These are phyloP conservation scores for Erythrophleum fordii DNA, from an alignment of 306 rosid species.

Conservation along the genomic window DNA sequence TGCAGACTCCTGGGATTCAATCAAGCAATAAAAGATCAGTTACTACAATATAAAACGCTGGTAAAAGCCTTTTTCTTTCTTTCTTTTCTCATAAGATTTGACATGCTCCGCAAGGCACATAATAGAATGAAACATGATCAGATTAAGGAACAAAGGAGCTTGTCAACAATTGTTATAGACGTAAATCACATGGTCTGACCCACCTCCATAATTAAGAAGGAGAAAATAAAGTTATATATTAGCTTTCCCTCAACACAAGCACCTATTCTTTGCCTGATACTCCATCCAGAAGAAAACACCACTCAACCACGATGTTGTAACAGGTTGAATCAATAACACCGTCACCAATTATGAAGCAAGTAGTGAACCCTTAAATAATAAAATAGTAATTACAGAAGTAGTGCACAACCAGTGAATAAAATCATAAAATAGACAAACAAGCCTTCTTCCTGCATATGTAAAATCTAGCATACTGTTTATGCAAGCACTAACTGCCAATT, in stretches of 20 bases:
- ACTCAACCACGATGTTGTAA: background rate
- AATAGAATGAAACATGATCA: background rate
- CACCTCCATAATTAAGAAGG: background rate
- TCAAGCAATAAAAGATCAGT: conserved; percentile 38
- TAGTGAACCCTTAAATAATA: background rate
- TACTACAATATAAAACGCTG: background rate
- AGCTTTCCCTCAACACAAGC: background rate
- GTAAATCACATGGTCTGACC: background rate
- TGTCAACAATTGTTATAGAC: no score
- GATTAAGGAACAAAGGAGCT: background rate
- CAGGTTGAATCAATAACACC: background rate
- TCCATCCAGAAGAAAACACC: background rate
- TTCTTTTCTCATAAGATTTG: background rate
- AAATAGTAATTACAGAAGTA: background rate
- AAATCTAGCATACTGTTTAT: background rate
- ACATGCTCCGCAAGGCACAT: background rate
- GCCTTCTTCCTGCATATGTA: background rate
- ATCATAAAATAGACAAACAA: background rate
- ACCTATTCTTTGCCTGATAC: background rate
- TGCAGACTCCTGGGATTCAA: conserved; percentile 53
- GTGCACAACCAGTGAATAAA: background rate
- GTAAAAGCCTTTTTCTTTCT: background rate
- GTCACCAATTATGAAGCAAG: background rate
- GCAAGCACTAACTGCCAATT: background rate
- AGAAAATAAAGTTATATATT: background rate